Conservation (phyloP, 495 filamentous ascomycete genomes). For the Viridothelium virens region DNA sequence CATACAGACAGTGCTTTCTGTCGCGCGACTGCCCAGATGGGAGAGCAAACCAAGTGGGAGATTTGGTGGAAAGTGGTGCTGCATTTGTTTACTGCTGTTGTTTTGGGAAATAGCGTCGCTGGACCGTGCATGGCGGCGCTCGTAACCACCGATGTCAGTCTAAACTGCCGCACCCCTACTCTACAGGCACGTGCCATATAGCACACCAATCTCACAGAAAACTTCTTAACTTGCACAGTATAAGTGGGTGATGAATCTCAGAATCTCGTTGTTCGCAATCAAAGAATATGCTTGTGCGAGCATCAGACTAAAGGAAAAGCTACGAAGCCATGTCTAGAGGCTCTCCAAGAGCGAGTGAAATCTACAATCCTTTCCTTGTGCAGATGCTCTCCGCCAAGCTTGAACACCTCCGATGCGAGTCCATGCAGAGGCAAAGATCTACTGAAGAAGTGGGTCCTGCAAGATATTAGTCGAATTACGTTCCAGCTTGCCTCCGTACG, state of each 20-base stretch:
- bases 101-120: not conserved
- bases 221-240: no score
- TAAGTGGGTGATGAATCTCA: no score
- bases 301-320: no score
- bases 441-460: constrained; percentile 30
- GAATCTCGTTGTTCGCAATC: no score
- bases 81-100: not conserved
- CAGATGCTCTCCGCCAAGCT: not conserved
- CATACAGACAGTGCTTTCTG: not conserved
- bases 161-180: not conserved
- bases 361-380: no score
- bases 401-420: not conserved
- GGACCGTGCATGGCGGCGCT: not conserved
- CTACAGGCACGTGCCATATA: not conserved
- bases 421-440: constrained; percentile 8
- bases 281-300: no score
- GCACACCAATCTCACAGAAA: no score
- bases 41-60: not conserved
- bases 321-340: no score
- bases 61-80: not conserved
- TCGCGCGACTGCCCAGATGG: not conserved
- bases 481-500: not conserved
- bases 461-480: not conserved
- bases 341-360: no score
- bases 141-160: not conserved